Evolutionary conservation across 345 rosid genomes (phyloP).

Genomic region (Eucalyptus marginata): DNA sequence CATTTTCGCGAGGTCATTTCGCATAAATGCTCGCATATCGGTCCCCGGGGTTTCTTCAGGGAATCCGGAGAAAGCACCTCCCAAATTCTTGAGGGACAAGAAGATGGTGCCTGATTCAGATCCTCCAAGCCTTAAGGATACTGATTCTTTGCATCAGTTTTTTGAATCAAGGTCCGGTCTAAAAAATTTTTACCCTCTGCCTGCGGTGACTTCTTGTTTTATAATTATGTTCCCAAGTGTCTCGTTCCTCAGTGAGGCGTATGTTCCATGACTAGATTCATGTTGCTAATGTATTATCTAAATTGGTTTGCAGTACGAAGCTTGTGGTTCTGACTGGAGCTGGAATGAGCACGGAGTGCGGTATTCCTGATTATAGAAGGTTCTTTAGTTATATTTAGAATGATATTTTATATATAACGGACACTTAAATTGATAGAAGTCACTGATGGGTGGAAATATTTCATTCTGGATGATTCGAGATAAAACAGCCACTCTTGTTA

Average conservation of each 20-base stretch:
- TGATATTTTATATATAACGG: rapidly evolving
- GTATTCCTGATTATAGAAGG: constrained; percentile 99
- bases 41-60: constrained; percentile 30
- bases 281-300: neutral
- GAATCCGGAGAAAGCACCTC: constrained; percentile 10
- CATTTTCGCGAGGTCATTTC: constrained; percentile 19
- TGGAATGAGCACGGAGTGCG: constrained; percentile 89
- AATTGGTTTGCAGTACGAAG: constrained; percentile 32
- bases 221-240: neutral
- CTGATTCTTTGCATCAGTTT: constrained; percentile 43
- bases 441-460: neutral
- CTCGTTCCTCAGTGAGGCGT: neutral
- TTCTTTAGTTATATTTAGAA: neutral
- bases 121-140: constrained; percentile 55
- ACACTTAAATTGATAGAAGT: neutral
- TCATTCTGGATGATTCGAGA: neutral
- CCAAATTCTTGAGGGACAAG: constrained; percentile 31
- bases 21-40: constrained; percentile 42
- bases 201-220: neutral
- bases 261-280: neutral
- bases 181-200: neutral
- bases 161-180: constrained; percentile 53
- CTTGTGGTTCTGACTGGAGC: constrained; percentile 85
- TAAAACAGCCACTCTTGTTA: neutral
- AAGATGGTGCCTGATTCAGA: constrained; percentile 70